Base-by-base conservation (phyloP, 2,329 filamentous ascomycete genomes). In the Alternaria tenuissima region DNA sequence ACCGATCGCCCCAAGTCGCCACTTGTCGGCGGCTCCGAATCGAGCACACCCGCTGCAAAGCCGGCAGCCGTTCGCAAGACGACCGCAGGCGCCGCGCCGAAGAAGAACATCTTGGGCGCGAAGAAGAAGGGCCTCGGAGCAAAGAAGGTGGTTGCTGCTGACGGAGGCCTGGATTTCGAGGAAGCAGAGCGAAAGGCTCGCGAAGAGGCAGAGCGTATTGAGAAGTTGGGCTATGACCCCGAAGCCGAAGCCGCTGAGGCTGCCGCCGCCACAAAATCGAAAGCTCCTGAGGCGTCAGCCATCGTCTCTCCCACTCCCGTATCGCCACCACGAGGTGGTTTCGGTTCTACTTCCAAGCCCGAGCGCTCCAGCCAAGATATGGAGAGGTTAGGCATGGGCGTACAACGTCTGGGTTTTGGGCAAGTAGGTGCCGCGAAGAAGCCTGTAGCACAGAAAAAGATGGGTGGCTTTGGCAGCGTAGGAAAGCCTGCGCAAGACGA, bases 171-270 rank as follows among this genome's bases (percentile, higher is more conserved):
- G 64, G 94, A 99, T 81, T 99, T 99, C 73, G 95, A 99, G 66
- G 95, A 94, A 78, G 95, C 94, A 3, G 95, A 99, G 84, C 93
- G 92, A 80, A 97, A 96, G 81, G 95, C 95, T 43, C 96, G 94
- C 79, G 95, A 98, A 80, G 95, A 99, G 80, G 95, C 94, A 3
- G 95, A 98, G 79, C 90, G 95, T 68, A 95, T 97, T 76, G 93
- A 91, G 77, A 97, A 96, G 81, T 84, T 99, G 22, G 95, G 95
- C 39, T 99, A 99, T 74, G 93, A 99, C 72, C 93, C 94, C 1
- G 91, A 97, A 65, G 94, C 93, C 20, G 94, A 96, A 67, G 78
- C 80, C 11, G 81, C 80, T 24, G 77, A 81, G 65, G 71, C 68
- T 1, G 70, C 71, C 14, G 68, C 71, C 2, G 58, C 65, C 30